Evolutionary conservation across 768 basidiomycete genomes (phyloP), one percentile per base, ranked within the genome.

Genomic region (Rubroboletus satanas): DNA sequence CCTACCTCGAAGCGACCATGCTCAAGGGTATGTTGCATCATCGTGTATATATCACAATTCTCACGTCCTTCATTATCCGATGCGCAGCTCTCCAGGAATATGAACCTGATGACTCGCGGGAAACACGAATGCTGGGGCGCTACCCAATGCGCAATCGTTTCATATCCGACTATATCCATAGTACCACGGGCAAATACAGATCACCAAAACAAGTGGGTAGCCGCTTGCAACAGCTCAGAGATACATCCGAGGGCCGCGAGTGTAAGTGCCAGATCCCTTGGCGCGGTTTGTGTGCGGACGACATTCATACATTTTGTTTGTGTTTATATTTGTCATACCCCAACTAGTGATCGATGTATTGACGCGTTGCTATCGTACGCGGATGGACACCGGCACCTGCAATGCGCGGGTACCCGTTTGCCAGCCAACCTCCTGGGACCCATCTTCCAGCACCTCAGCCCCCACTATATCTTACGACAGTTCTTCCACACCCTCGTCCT

Each of bases 161-260:
- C 71, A 87, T 90, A 58, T 87, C 88, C 49, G 85, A 90, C 59
- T 84, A 86, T 71, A 89, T 90, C 65, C 82, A 75, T 65, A 75
- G 76, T 35, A 79, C 78, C 58, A 90, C 88, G 0, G 86, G 88
- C 23, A 83, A 85, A 67, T 75, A 78, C 56, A 79, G 88, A 55
- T 85, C 85, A 8, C 81, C 88, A 23, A 90, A 90, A 67, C 88
- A 90, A 70, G 88, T 90, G 45, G 88, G 88, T 54, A 88, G 85
- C 64, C 85, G 88, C 52, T 74, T 90, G 32, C 88, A 90, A 65
- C 88, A 90, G 64, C 79, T 90, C 49, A 74, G 87, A 61, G 87
- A 90, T 68, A 85, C 86, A 3, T 79, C 83, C 60, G 83, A 85
- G 45, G 87, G 87, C 37, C 86, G 85, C 67, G 75, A 81, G 67